phyloP scores from a whole-genome alignment of 768 basidiomycete species.

The Termitomyces sp. region DNA sequence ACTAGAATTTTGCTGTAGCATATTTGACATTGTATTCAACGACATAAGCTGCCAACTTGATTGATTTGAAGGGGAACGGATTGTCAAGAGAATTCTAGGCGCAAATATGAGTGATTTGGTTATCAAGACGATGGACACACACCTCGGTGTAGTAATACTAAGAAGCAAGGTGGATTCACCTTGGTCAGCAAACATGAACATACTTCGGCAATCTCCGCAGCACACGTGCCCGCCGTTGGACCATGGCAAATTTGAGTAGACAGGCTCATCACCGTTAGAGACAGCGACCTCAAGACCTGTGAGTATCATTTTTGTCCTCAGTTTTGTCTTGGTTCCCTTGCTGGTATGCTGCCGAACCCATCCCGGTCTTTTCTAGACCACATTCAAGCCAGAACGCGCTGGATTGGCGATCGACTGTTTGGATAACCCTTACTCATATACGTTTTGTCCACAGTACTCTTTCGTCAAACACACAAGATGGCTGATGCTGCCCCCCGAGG shows the following conservation, averaged over 20 bases:
- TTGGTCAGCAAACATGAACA: slow-evolving; percentile 10
- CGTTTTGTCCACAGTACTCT: slow-evolving; percentile 10
- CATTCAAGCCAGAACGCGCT: slow-evolving; percentile 22
- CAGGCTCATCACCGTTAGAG: slow-evolving; percentile 28
- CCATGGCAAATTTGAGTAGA: slow-evolving; percentile 11
- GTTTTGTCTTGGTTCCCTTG: slow-evolving; percentile 1
- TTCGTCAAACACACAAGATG: slow-evolving; percentile 42
- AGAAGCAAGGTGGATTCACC: slow-evolving; percentile 8
- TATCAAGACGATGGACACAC: not conserved
- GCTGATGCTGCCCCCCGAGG: slow-evolving; percentile 71
- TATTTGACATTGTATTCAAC: slow-evolving; percentile 66
- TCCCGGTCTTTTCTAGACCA: slow-evolving; percentile 6
- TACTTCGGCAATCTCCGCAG: slow-evolving; percentile 11
- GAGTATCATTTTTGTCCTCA: slow-evolving; percentile 20
- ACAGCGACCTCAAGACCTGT: slow-evolving; percentile 34
- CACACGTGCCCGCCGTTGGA: slow-evolving; percentile 7
- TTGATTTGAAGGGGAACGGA: slow-evolving; percentile 25
- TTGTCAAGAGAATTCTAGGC: slow-evolving; percentile 10
- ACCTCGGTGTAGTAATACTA: slow-evolving; percentile 3
- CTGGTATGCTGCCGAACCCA: not conserved
- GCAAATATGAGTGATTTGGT: not conserved
- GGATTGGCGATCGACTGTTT: slow-evolving; percentile 37
- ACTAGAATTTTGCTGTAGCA: slow-evolving; percentile 79
- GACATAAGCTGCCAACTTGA: slow-evolving; percentile 89
- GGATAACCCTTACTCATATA: slow-evolving; percentile 37